Percentiles rank a stretch among this genome's conserved stretches.
Conservation (phyloP, 805 yeast genomes). For the Phaffomyces antillensis region DNA sequence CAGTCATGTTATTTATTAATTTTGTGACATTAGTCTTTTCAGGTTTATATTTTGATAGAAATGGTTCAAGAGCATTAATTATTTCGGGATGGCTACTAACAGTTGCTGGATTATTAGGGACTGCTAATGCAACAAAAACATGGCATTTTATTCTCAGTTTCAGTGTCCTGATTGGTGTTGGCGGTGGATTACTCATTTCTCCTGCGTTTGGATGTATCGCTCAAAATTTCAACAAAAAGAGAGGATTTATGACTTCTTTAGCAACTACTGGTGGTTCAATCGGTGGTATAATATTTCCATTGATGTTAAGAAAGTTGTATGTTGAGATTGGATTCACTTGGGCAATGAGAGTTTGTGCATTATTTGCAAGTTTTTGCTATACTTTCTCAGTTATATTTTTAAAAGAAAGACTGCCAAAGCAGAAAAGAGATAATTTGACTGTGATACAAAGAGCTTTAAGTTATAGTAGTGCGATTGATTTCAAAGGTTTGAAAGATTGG, state of each 20-base stretch:
- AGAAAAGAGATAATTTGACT: conserved; percentile 1
- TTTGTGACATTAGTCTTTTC: conserved; percentile 42
- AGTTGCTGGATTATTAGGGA: conserved; percentile 43
- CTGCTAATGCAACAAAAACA: conserved; percentile 41
- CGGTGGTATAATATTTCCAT: conserved; percentile 50
- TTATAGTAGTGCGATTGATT: conserved; percentile 18
- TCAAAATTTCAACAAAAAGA: conserved; percentile 53
- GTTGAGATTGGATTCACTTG: conserved; percentile 42
- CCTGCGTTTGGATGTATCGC: conserved; percentile 55
- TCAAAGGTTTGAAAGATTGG: conserved; percentile 34
- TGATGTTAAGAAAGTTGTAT: conserved; percentile 42
- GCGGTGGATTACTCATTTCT: conserved; percentile 48
- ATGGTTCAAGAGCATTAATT: conserved; percentile 41
- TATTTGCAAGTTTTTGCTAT: conserved; percentile 34
- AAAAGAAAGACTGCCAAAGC: conserved; percentile 33
- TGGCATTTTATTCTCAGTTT: conserved; percentile 58
- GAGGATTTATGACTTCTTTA: conserved; percentile 48
- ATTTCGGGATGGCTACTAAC: conserved; percentile 34
- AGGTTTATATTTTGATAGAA: conserved; percentile 17
- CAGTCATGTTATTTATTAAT: conserved; percentile 44
- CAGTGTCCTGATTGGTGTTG: conserved; percentile 47
- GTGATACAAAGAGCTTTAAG: background rate
- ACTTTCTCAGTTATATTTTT: conserved; percentile 27
- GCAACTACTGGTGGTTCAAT: conserved; percentile 46
- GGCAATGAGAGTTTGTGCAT: conserved; percentile 48